These are phyloP conservation scores for Pythium plurisporium DNA, from an alignment of 352 stramenopile species.

Conservation along the genomic window DNA sequence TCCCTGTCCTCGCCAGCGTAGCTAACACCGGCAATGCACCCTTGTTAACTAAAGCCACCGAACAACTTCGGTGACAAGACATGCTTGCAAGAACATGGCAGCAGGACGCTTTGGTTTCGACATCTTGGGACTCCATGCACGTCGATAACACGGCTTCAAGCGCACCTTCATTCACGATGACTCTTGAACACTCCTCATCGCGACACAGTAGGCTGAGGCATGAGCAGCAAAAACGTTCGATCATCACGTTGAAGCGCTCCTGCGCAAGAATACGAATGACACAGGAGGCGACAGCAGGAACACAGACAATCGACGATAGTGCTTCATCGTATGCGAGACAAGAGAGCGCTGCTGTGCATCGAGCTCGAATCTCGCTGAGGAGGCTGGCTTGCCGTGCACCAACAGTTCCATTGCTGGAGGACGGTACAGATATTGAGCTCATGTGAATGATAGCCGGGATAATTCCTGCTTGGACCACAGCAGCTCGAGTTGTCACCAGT, in stretches of 20 bases:
- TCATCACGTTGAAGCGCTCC: slow-evolving; percentile 48
- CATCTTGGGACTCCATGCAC: slow-evolving; percentile 54
- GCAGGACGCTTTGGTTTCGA: slow-evolving; percentile 65
- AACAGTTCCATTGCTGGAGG: not conserved
- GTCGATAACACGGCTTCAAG: slow-evolving; percentile 56
- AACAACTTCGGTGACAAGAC: slow-evolving; percentile 62
- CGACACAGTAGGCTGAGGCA: slow-evolving; percentile 68
- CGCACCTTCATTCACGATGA: slow-evolving; percentile 45
- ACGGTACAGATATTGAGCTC: slow-evolving; percentile 15
- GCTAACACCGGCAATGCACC: slow-evolving; percentile 54
- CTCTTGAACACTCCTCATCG: slow-evolving; percentile 53
- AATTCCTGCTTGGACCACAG: slow-evolving; percentile 47
- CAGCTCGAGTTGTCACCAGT: slow-evolving; percentile 35
- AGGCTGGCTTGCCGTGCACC: slow-evolving; percentile 12
- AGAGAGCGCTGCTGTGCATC: slow-evolving; percentile 58
- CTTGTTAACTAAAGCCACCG: slow-evolving; percentile 40
- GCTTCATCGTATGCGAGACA: slow-evolving; percentile 49
- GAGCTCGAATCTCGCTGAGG: slow-evolving; percentile 47
- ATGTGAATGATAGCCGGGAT: slow-evolving; percentile 58
- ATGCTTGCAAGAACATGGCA: slow-evolving; percentile 75
- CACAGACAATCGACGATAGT: slow-evolving; percentile 36
- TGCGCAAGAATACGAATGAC: slow-evolving; percentile 46
- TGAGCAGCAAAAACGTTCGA: slow-evolving; percentile 66
- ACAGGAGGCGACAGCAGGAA: slow-evolving; percentile 44
- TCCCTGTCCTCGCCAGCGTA: slow-evolving; percentile 50